Base-by-base conservation (phyloP, 495 filamentous ascomycete species). In the Penicillium tannophilum region DNA sequence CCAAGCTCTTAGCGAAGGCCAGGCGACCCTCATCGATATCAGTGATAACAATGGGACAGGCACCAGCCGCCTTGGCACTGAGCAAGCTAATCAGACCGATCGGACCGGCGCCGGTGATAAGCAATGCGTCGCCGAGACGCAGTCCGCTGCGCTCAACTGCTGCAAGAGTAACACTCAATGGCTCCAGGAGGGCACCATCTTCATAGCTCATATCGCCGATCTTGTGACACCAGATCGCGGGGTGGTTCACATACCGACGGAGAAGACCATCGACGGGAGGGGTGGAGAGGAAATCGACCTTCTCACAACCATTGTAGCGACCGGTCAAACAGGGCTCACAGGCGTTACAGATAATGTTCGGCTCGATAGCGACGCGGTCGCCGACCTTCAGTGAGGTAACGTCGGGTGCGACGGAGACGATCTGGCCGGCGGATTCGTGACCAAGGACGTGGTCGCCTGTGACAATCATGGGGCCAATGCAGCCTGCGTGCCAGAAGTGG, bases 401-500 rank as follows among this genome's bases (percentile, higher is more conserved):
- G 53, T 79, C 74, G 55, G 92, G 84, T 59, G 93, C 91, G 42
- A 87, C 88, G 8, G 91, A 88, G 61, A 97, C 80, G 53, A 96
- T 73, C 65, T 90, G 84, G 57, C 92, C 92, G 30, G 91, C 89
- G 44, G 92, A 95, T 78, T 96, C 92, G 79, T 96, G 92, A 60
- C 92, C 92, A 31, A 97, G 87, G 66, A 96, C 90, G 68, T 96
- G 92, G 69, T 90, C 88, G 62, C 84, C 87, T 54, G 82, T 82
- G 30, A 97, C 92, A 60, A 96, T 88, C 92, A 96, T 97, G 54
- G 92, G 92, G 14, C 92, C 92, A 67, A 97, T 96, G 75, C 88
- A 90, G 60, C 92, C 92, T 35, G 87, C 88, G 70, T 93, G 91
- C 92, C 92, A 96, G 82, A 97, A 97, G 76, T 96, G 92, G 30